These are phyloP conservation scores for Boletus rubroflammeus DNA, from an alignment of 768 basidiomycete species.

Conservation along the genomic window DNA sequence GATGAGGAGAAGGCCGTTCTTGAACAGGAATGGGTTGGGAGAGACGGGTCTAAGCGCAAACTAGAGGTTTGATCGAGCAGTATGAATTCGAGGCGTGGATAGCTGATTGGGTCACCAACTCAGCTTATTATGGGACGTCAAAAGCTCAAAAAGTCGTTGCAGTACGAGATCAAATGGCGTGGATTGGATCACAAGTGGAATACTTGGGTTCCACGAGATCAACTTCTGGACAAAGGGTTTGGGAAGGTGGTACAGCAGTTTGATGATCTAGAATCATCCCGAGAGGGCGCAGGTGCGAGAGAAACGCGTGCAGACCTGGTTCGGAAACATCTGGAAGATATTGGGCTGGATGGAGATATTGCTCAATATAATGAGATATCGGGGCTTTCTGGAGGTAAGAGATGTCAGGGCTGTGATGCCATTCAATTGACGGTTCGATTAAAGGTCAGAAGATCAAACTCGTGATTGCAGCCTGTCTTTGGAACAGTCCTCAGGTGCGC, in stretches of 20 bases:
- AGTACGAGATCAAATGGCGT: constrained; percentile 89
- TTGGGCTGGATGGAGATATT: constrained; percentile 95
- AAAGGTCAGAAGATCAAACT: constrained; percentile 95
- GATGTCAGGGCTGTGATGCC: constrained; percentile 8
- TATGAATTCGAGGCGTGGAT: constrained; percentile 7
- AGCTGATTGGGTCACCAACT: constrained; percentile 15
- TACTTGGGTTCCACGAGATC: constrained; percentile 88
- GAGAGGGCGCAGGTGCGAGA: constrained; percentile 90
- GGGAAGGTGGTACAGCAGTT: constrained; percentile 89
- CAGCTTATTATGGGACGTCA: constrained; percentile 90
- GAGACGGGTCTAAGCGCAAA: constrained; percentile 86
- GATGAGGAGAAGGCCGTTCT: constrained; percentile 75
- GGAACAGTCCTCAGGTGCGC: constrained; percentile 89
- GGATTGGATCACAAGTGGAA: constrained; percentile 84
- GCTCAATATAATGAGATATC: constrained; percentile 97
- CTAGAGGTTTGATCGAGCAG: constrained; percentile 62
- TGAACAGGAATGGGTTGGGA: constrained; percentile 86
- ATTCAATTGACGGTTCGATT: constrained; percentile 12
- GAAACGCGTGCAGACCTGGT: constrained; percentile 81
- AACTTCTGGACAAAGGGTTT: constrained; percentile 82
- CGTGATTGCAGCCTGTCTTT: constrained; percentile 90
- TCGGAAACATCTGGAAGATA: constrained; percentile 90
- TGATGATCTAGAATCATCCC: constrained; percentile 92
- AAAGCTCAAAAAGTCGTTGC: constrained; percentile 94
- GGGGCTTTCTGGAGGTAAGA: constrained; percentile 84